phyloP scores from a whole-genome alignment of 2,329 filamentous ascomycete genomes.

The Dactylellina leptospora region DNA sequence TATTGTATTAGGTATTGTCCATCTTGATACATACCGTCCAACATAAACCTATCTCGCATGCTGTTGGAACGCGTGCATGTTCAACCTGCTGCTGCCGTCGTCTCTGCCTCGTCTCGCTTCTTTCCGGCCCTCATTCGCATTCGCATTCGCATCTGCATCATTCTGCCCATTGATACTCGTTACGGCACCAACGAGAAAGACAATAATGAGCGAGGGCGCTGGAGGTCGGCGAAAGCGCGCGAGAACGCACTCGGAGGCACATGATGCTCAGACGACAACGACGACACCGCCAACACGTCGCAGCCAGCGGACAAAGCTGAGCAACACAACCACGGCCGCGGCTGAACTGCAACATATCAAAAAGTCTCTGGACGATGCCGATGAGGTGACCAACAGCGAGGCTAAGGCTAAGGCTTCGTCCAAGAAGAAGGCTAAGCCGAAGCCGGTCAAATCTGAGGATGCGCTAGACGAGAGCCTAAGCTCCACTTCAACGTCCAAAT shows the following conservation, averaged over 20 bases:
- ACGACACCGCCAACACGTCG: constrained; percentile 47
- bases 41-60: too few relatives aligned
- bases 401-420: not conserved
- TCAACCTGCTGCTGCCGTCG: not conserved
- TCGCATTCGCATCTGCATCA: too few relatives aligned
- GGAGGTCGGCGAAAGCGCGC: constrained; percentile 40
- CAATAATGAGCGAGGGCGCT: not conserved
- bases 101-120: constrained; percentile 24
- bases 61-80: not conserved
- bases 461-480: constrained; percentile 21
- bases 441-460: constrained; percentile 43
- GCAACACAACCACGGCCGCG: constrained; percentile 19
- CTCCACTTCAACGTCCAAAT: constrained; percentile 29
- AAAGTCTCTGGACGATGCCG: constrained; percentile 10
- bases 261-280: constrained; percentile 34
- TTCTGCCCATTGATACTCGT: too few relatives aligned
- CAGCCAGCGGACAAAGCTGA: constrained; percentile 31
- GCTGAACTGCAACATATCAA: not conserved
- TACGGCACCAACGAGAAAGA: not conserved
- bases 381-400: constrained; percentile 3
- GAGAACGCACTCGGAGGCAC: constrained; percentile 34
- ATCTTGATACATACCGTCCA: not conserved
- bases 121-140: constrained; percentile 42
- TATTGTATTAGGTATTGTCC: constrained; percentile 6
- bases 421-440: constrained; percentile 45